A percentile compares a stretch with the other conserved stretches of the same genome.
phyloP scores from a whole-genome alignment of 1,284 basidiomycete species.

The Apiotrichum sp. region DNA sequence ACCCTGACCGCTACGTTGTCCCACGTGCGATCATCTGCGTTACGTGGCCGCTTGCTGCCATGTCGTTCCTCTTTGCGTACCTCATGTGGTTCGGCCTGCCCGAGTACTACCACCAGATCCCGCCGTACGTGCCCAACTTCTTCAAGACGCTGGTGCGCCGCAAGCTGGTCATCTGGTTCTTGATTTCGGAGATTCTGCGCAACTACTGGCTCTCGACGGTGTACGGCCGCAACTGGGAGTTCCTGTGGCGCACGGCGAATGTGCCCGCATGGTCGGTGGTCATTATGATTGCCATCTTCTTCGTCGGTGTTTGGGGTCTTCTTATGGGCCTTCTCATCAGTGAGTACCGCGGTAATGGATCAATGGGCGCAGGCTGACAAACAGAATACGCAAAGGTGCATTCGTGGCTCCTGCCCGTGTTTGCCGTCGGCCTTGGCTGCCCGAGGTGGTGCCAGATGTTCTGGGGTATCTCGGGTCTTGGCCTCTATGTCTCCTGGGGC shows the following conservation, averaged over 20 bases:
- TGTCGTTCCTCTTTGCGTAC: constrained; percentile 70
- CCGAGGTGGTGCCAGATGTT: constrained; percentile 81
- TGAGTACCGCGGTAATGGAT: constrained; percentile 18
- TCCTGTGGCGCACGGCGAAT: constrained; percentile 71
- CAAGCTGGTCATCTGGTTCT: constrained; percentile 87
- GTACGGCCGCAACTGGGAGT: constrained; percentile 85
- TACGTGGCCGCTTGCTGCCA: constrained; percentile 71
- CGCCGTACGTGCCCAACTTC: constrained; percentile 88
- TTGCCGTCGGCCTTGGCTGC: constrained; percentile 84
- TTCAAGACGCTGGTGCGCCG: constrained; percentile 76
- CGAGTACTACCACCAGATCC: constrained; percentile 57
- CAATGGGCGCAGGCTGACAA: neutral
- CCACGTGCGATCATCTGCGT: constrained; percentile 57
- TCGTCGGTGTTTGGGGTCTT: constrained; percentile 73
- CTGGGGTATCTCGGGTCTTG: constrained; percentile 48
- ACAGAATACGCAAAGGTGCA: constrained; percentile 76
- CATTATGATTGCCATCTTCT: constrained; percentile 72
- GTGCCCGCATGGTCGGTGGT: constrained; percentile 77
- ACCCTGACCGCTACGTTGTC: constrained; percentile 38
- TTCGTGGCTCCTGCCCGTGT: constrained; percentile 86
- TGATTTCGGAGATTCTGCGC: constrained; percentile 76
- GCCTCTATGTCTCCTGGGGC: constrained; percentile 82
- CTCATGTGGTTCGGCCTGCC: constrained; percentile 78
- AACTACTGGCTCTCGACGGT: constrained; percentile 88
- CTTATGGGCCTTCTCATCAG: constrained; percentile 67